phyloP scores from a whole-genome alignment of 495 filamentous ascomycete genomes.

The Terfezia boudieri region DNA sequence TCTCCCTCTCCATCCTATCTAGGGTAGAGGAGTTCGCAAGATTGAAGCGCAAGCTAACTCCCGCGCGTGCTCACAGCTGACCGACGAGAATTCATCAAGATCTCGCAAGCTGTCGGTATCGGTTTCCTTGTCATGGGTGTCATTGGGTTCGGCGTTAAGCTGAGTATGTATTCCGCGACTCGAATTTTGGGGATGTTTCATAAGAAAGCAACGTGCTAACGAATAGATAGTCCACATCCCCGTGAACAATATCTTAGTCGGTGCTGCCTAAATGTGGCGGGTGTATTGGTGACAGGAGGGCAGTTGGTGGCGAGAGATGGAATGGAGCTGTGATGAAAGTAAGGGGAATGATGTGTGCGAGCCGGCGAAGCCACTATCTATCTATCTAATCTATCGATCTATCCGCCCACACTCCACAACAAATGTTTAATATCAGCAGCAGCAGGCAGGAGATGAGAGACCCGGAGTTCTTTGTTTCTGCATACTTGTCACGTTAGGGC shows the following conservation, averaged over 20 bases:
- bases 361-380: too few relatives aligned
- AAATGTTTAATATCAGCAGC: too few relatives aligned
- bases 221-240: conserved; percentile 45
- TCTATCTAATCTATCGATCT: too few relatives aligned
- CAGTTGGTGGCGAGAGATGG: neutral
- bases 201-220: conserved; percentile 2
- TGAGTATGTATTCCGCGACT: conserved; percentile 35
- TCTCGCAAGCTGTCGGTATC: conserved; percentile 85
- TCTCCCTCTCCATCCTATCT: neutral
- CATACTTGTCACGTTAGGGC: too few relatives aligned
- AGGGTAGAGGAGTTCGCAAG: neutral
- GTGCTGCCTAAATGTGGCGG: neutral
- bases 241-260: conserved; percentile 60
- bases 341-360: too few relatives aligned
- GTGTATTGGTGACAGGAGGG: neutral
- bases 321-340: neutral
- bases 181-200: neutral
- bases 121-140: conserved; percentile 71
- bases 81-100: conserved; percentile 74
- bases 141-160: conserved; percentile 84
- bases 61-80: conserved; percentile 31
- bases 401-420: too few relatives aligned
- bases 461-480: too few relatives aligned
- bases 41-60: too few relatives aligned
- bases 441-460: too few relatives aligned